Evolutionary conservation across 495 filamentous ascomycete genomes (phyloP), one percentile per base, ranked within the genome.

Genomic region (Aspergillus steynii): DNA sequence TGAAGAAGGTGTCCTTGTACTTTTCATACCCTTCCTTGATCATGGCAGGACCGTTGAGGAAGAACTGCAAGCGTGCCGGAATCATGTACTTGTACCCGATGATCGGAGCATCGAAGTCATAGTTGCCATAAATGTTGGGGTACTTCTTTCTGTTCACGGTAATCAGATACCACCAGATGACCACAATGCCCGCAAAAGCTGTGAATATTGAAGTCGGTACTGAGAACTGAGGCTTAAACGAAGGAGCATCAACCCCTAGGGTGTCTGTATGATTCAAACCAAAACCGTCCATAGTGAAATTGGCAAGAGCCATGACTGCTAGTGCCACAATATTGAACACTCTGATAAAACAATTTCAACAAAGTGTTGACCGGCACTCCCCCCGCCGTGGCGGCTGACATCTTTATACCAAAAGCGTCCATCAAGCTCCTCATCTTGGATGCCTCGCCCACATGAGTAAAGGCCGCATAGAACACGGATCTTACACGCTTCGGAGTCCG

Each of bases 101-200:
- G 34, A 47, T 37, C 12, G 53, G 53, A 2, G 53, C 53, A 2
- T 26, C 26, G 31, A 56, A 42, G 53, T 32, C 34, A 25, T 32
- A 32, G 10, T 56, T 56, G 4, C 53, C 53, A 37, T 51, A 51
- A 25, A 51, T 51, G 25, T 51, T 51, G 50, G 50, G 50, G 10
- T 27, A 29, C 4, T 51, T 51, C 15, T 28, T 51, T 4, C 25
- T 29, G 0, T 15, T 15, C 4, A 51, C 2, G 1, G 50, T 51
- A 3, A 51, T 51, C n/a, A 51, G 8, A 3, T 51, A 51, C 50
- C 50, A 51, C 50, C 50, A 51, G 26, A 51, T 51, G 26, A 27
- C 50, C 26, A 28, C 15, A 15, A 51, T 51, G 12, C 50, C 50
- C 14, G 25, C 25, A 29, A 51, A 27, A 29, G 50, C 50, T 14